Conservation (phyloP, 352 stramenopile genomes). For the Blastocystis sp. region DNA sequence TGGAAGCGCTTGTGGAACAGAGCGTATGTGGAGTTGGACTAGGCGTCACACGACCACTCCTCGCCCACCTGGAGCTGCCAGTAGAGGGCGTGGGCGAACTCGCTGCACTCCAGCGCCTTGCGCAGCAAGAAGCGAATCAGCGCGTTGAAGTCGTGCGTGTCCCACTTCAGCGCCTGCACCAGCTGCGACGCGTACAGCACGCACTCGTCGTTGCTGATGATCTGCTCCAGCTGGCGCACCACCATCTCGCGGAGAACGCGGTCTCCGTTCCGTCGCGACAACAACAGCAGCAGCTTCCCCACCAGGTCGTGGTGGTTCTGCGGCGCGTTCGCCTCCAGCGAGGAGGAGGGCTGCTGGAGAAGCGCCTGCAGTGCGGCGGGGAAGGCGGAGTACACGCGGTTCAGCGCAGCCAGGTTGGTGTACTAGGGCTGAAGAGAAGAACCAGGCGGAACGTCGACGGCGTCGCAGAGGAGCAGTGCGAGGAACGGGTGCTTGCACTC, state of each 20-base stretch:
- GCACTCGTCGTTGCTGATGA: conserved; percentile 40
- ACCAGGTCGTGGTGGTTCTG: conserved; percentile 6
- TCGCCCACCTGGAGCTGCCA: conserved; percentile 79
- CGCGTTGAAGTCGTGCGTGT: conserved; percentile 78
- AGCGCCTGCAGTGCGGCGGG: neutral
- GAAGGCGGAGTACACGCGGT: conserved; percentile 41
- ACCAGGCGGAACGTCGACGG: neutral
- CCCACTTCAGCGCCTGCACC: conserved; percentile 79
- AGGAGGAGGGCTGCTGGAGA: neutral
- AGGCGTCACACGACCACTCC: neutral
- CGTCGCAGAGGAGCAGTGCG: conserved; percentile 25
- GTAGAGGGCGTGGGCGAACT: conserved; percentile 79
- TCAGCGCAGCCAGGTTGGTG: neutral
- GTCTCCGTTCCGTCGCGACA: conserved; percentile 14
- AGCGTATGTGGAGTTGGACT: conserved; percentile 68
- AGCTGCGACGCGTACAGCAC: conserved; percentile 76
- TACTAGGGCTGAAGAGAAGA: conserved; percentile 14
- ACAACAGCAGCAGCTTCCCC: conserved; percentile 29
- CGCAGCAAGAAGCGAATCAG: conserved; percentile 79
- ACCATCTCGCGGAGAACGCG: conserved; percentile 49
- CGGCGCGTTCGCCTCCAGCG: neutral
- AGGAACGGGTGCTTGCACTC: neutral
- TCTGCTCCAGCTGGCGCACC: neutral
- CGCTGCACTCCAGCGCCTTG: conserved; percentile 76
- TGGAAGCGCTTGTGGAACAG: conserved; percentile 74